Evolutionary conservation across 2,329 filamentous ascomycete species (phyloP), one percentile per base, ranked within the genome.

Genomic region (Colletotrichum shisoi): DNA sequence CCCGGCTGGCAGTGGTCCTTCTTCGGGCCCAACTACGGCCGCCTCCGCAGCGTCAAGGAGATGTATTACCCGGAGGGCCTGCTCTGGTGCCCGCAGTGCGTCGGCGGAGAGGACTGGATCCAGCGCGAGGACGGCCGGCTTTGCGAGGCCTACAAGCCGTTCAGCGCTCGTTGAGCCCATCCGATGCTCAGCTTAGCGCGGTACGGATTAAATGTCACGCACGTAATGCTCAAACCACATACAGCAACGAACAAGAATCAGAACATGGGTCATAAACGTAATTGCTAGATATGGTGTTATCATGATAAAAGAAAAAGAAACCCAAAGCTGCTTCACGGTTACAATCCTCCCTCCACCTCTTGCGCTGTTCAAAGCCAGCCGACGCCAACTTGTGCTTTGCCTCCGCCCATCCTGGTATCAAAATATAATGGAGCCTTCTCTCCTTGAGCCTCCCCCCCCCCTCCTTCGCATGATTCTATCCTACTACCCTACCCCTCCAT

Each of bases 1-100:
- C 59, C 59, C 1, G 70, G 75, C 21, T 77, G 74, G 63, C 69
- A 68, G 7, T 46, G 73, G 61, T 67, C 71, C 3, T 78, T 77
- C 57, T 77, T 71, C 45, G 76, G 76, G 7, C 21, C 51, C 13
- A 57, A 73, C 34, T 77, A 77, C 37, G 63, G 62, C 4, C 58
- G 70, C 3, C 71, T 77, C 17, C 48, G 70, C 2, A 59, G 64
- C 17, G 71, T 75, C 31, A 78, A 77, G 72, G 70, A 71, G 40
- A 71, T 72, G 67, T 71, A 73, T 46, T 75, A 78, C 21, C 76
- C 76, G 3, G 58, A 46, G 12, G 59, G 40, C 0, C 40, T 56
- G 27, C 42, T 56, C 7, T 56, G 59, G 59, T 62, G 59, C 40
- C 40, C 59, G 15, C 40, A 39, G 11, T 62, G 59, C n/a, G 59